Conservation (phyloP, 2,329 filamentous ascomycete species). For the Zasmidium citrigriseum region DNA sequence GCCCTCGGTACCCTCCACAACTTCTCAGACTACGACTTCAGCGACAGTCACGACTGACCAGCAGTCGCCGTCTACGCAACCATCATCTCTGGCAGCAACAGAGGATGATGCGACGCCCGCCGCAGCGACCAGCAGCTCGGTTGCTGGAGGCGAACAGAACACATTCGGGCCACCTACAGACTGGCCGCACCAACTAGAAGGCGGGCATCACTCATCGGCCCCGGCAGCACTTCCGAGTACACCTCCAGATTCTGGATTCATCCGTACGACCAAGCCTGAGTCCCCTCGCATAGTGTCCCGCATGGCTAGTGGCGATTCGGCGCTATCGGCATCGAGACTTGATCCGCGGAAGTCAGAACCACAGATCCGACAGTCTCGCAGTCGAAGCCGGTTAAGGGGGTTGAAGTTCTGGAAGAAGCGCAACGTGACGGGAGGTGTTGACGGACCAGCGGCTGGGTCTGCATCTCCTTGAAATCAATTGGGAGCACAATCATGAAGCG, state of each 20-base stretch:
- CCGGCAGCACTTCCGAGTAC: conserved; percentile 24
- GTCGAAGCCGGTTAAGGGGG: conserved; percentile 36
- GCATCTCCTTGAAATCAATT: conserved; percentile 2
- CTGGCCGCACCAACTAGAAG: conserved; percentile 27
- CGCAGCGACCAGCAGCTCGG: conserved; percentile 6
- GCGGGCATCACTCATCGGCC: conserved; percentile 23
- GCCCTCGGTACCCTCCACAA: conserved; percentile 32
- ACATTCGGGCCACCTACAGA: conserved; percentile 21
- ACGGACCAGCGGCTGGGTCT: conserved; percentile 6
- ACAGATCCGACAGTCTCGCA: conserved; percentile 32
- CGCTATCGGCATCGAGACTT: conserved; percentile 7
- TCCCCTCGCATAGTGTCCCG: conserved; percentile 26
- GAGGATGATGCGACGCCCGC: conserved; percentile 27
- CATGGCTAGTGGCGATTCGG: conserved; percentile 29
- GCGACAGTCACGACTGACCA: conserved; percentile 32
- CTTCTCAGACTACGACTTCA: conserved; percentile 36
- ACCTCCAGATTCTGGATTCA: conserved; percentile 17
- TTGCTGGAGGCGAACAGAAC: conserved; percentile 18
- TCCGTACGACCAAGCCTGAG: conserved; percentile 19
- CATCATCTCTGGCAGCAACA: conserved; percentile 34
- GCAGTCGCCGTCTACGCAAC: conserved; percentile 35
- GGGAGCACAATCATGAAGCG: background rate
- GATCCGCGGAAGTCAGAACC: conserved; percentile 18
- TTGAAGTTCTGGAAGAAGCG: conserved; percentile 41
- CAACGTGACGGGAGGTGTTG: background rate